Base-by-base conservation (phyloP, 805 yeast species). In the Kockiozyma suomiensis region DNA sequence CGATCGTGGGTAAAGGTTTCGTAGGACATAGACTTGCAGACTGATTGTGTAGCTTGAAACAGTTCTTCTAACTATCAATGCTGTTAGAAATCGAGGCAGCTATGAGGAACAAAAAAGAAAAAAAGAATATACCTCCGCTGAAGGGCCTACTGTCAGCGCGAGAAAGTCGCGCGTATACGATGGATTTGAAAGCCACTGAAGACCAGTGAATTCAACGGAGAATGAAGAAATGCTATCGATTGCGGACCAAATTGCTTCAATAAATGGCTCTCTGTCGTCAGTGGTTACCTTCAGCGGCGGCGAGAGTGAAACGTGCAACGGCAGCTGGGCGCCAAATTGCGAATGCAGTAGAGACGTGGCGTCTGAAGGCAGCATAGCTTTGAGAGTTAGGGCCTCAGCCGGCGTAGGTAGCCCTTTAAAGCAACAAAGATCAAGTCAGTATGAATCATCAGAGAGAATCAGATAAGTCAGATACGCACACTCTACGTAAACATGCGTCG, bases 401-500 rank as follows among this genome's bases (percentile, higher is more conserved):
- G 33, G 49, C 8, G 56, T 4, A 25, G 61, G 61, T 4, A 61
- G 21, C 62, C 59, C 61, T 53, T 13, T 5, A 47, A 12, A 30
- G 33, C 25, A 47, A 17, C n/a, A 26, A n/a, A 17, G 42, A 15
- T 4, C 1, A 21, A 8, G 33, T 26, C 19, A 53, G 33, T 35
- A 30, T 23, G 33, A 21, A 52, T 10, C 3, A 6, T 30, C 17
- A n/a, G 1, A 8, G n/a, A n/a, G n/a, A n/a, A n/a, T n/a, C n/a
- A 1, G 28, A n/a, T 21, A 19, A 19, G 19, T 17, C 45, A 12
- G 26, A 41, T 12, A 19, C 56, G 7, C 3, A 28, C 61, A 60
- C n/a, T 62, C 65, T 38, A 52, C 42, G 21, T 56, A 62, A n/a
- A 61, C 62, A 21, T 59, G 65, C 28, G 59, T 32, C 46, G 66